A percentile compares a stretch with the other conserved stretches of the same genome.
These are phyloP conservation scores for Quercus aquifolioides DNA, from an alignment of 306 rosid genomes.

Conservation along the genomic window DNA sequence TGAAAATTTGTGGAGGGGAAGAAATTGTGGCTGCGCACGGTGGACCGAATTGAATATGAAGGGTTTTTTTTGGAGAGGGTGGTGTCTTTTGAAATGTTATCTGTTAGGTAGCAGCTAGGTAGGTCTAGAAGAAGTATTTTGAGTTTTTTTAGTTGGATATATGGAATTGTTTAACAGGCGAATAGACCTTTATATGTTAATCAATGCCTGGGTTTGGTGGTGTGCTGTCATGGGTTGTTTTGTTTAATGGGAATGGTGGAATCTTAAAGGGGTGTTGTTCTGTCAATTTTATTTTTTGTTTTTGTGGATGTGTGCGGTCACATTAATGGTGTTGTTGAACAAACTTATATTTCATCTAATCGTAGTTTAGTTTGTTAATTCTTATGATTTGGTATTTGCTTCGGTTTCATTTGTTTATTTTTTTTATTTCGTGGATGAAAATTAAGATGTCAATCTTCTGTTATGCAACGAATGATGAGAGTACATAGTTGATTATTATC, in stretches of 20 bases:
- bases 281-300: not conserved
- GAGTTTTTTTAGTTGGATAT: constrained; percentile 9
- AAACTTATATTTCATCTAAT: constrained; percentile 43
- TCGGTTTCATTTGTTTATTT: too few species aligned
- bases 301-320: constrained; percentile 44
- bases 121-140: constrained; percentile 7
- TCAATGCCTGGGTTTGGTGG: constrained; percentile 3
- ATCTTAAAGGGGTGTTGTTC: constrained; percentile 8
- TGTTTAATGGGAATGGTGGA: constrained; percentile 9
- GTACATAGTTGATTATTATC: too few species aligned
- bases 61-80: not conserved
- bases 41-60: constrained; percentile 9
- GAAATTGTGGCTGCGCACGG: constrained; percentile 46
- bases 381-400: not conserved
- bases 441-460: not conserved
- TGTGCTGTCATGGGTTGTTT: constrained; percentile 10
- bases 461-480: too few species aligned
- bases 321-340: constrained; percentile 37
- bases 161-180: constrained; percentile 16
- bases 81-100: not conserved
- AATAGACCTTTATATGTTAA: not conserved
- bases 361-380: constrained; percentile 15
- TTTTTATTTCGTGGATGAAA: not conserved
- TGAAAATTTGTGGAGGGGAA: not conserved
- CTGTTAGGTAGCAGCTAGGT: not conserved